phyloP scores from a whole-genome alignment of 352 stramenopile species.

The Aphanomyces invadans region DNA sequence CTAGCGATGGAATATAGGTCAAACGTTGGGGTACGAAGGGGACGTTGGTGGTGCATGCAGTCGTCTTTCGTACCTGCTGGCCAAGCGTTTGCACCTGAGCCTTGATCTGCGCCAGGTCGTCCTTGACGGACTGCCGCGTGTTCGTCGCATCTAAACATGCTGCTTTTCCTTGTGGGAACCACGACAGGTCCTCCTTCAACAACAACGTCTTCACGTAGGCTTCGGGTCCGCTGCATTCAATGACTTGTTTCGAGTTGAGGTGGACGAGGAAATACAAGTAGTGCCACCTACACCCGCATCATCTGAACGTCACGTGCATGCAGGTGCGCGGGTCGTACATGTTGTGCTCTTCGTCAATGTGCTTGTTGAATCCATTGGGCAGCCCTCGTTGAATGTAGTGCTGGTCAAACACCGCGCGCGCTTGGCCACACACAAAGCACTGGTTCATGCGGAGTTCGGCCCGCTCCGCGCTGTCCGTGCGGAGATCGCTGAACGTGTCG shows the following conservation, averaged over 20 bases:
- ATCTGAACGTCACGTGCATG: background rate
- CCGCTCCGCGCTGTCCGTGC: conserved; percentile 24
- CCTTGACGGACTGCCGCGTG: background rate
- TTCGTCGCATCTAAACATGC: background rate
- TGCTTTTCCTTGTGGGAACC: conserved; percentile 25
- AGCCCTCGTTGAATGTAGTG: conserved; percentile 18
- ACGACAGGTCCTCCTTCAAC: conserved; percentile 18
- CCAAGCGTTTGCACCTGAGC: background rate
- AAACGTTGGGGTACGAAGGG: too few species aligned
- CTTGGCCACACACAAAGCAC: conserved; percentile 33
- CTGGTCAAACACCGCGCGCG: conserved; percentile 30
- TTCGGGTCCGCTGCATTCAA: conserved; percentile 26
- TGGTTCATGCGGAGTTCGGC: conserved; percentile 16
- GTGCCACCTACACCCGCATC: conserved; percentile 12
- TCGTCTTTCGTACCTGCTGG: conserved; percentile 2
- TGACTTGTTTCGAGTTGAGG: conserved; percentile 22
- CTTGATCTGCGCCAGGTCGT: conserved; percentile 6
- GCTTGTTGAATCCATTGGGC: conserved; percentile 25
- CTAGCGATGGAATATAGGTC: background rate
- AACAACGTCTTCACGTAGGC: conserved; percentile 24
- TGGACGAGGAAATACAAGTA: conserved; percentile 27
- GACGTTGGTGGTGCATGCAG: too few species aligned
- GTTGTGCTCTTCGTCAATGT: conserved; percentile 27
- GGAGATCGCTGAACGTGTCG: conserved; percentile 33
- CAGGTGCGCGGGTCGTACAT: background rate